Percentiles rank a stretch among this genome's conserved stretches.
Evolutionary conservation across 306 rosid species (phyloP).

Genomic region (Mimosa bimucronata): DNA sequence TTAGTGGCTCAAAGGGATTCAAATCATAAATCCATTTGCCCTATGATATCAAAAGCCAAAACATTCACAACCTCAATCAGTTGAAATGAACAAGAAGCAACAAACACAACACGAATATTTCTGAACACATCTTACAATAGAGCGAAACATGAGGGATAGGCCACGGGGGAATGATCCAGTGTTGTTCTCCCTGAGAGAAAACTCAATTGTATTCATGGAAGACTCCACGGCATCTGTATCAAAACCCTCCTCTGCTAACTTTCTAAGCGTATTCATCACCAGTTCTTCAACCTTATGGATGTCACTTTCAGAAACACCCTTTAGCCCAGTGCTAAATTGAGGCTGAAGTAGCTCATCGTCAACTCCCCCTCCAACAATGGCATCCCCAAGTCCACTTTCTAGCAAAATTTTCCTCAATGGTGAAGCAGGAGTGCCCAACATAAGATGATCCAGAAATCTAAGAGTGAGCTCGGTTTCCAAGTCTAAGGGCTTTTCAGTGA

Average conservation of each 20-base stretch:
- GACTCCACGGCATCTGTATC: constrained; percentile 93
- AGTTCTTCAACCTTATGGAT: constrained; percentile 86
- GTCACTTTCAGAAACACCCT: constrained; percentile 86
- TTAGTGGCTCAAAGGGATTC: constrained; percentile 95
- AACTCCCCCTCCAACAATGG: constrained; percentile 95
- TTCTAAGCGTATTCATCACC: constrained; percentile 62
- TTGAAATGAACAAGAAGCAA: constrained; percentile 18
- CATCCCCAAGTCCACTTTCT: constrained; percentile 97
- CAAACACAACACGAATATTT: constrained; percentile 27
- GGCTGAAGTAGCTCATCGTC: constrained; percentile 99
- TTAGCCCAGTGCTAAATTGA: constrained; percentile 91
- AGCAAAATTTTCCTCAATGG: constrained; percentile 90
- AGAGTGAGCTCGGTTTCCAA: constrained; percentile 76
- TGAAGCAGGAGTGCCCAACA: constrained; percentile 99
- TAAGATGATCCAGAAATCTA: constrained; percentile 93
- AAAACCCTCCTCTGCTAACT: constrained; percentile 86
- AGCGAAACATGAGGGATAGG: constrained; percentile 91
- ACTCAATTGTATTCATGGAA: constrained; percentile 98
- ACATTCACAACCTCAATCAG: constrained; percentile 28
- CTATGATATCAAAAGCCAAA: constrained; percentile 46
- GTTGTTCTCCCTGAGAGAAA: constrained; percentile 96
- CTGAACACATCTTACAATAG: constrained; percentile 70
- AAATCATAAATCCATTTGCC: constrained; percentile 99
- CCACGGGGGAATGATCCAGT: constrained; percentile 97
- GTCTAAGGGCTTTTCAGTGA: constrained; percentile 87